Evolutionary conservation across 495 filamentous ascomycete genomes (phyloP).

Genomic region (Geoglossum glabrum): DNA sequence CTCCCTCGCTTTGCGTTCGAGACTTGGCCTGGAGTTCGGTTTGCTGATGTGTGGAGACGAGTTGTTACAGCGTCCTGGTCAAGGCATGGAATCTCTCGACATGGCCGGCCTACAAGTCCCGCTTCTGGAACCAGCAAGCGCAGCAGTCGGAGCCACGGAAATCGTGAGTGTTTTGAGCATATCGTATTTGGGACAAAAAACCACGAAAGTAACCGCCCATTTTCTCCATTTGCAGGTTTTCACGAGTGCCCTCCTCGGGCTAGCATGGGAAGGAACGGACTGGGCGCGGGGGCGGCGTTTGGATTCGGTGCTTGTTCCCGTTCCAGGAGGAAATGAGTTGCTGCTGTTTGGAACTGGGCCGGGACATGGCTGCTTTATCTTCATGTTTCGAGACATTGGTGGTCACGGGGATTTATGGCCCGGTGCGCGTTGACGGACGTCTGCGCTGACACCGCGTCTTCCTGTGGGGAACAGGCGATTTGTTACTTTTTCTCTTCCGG

Average conservation of each 20-base stretch:
- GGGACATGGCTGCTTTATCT: no score
- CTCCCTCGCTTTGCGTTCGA: neutral
- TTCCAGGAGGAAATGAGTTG: no score
- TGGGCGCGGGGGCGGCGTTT: neutral
- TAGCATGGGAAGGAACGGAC: neutral
- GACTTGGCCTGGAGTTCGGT: neutral
- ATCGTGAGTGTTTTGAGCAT: no score
- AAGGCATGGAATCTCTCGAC: slow-evolving; percentile 58
- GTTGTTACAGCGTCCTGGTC: slow-evolving; percentile 33
- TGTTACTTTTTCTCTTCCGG: no score
- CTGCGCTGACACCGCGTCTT: no score
- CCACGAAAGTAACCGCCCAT: neutral
- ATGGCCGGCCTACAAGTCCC: slow-evolving; percentile 37
- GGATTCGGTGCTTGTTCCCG: neutral
- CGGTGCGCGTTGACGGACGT: no score
- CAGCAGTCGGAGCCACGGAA: neutral
- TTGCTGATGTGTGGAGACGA: neutral
- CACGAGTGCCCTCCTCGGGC: neutral
- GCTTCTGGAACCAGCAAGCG: slow-evolving; percentile 26
- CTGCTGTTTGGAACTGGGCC: neutral
- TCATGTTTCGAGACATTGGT: neutral
- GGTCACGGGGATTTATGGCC: neutral
- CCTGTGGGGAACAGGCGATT: no score
- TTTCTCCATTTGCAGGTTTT: neutral
- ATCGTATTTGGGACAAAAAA: neutral